Evolutionary conservation across 129 eudicot genomes (phyloP), one percentile per base, ranked within the genome.

Genomic region (Flaveria sonorensis): DNA sequence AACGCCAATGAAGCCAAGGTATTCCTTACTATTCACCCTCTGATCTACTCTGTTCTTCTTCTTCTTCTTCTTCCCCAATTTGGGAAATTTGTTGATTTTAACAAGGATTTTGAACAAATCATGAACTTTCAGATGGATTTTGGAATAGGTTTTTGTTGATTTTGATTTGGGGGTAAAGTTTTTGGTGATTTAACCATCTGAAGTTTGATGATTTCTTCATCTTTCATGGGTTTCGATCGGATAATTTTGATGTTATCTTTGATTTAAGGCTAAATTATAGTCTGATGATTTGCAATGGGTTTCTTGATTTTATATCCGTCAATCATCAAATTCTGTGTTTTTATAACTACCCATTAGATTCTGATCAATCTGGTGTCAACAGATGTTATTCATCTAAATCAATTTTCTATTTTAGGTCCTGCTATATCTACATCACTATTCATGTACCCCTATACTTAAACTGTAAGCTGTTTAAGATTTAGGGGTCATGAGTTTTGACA

Each of bases 1-100:
- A 89, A 89, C 82, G 83, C 55, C 40, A 92, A 84, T 82, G 97
- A 92, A 85, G 88, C 96, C 76, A 89, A 89, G 97, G 97, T 92
- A 77, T 19, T 43, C 40, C 5, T 36, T 36, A 3, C 16, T 3
- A 24, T 60, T 69, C 32, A 12, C 70, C 73, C 61, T 52, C 55
- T 81, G 51, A 68, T 75, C 53, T 16, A 19, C 63, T 60, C 60
- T n/a, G 18, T 53, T 53, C 19, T 13, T 57, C 64, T 8, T 21
- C 19, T 13, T 57, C 64, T 8, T 21, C 3, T 57, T 57, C 5
- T 2, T 57, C 64, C 14, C 14, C 23, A 57, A 57, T 2, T 57
- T 45, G 72, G 79, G 62, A 51, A 39, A 13, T 45, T 18, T 57
- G n/a, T 46, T 63, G 0, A 15, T 53, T 15, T 21, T 53, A 16